Percentiles rank a stretch among this genome's conserved stretches.
Conservation (phyloP, 371 early-diverging fungal species). For the Mortierella sp. region DNA sequence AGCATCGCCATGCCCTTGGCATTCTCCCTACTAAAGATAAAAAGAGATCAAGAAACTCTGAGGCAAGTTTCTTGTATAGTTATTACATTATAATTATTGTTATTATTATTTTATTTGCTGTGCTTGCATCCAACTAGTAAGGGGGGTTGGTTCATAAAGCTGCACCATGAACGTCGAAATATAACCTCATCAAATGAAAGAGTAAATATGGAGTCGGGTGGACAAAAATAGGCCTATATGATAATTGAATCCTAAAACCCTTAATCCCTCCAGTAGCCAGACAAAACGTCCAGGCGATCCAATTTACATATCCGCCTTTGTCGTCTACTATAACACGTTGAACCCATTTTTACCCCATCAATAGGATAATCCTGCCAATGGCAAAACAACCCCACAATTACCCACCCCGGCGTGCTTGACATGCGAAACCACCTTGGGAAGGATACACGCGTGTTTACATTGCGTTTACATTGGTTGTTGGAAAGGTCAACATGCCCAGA, state of each 20-base stretch:
- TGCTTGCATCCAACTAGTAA: not conserved
- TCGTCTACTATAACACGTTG: not conserved
- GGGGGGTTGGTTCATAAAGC: not conserved
- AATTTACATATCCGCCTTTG: not conserved
- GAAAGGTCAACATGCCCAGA: constrained; percentile 73
- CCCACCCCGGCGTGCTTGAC: constrained; percentile 76
- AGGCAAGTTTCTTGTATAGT: constrained; percentile 25
- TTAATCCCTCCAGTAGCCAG: not conserved
- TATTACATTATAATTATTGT: not conserved
- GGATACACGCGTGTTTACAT: constrained; percentile 87
- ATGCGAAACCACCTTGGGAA: constrained; percentile 73
- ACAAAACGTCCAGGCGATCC: not conserved
- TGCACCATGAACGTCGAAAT: no score
- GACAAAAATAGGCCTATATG: not conserved
- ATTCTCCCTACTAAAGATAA: constrained; percentile 40
- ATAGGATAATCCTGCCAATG: constrained; percentile 18
- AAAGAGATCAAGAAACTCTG: constrained; percentile 24
- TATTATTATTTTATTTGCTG: not conserved
- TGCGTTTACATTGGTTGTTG: constrained; percentile 78
- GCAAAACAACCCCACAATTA: constrained; percentile 62
- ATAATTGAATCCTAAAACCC: no score
- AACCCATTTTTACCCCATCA: not conserved
- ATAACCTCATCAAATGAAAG: no score
- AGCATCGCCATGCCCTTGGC: constrained; percentile 56
- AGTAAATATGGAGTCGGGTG: no score